Conservation (phyloP, 805 yeast genomes). For the Clavispora carvajalis region DNA sequence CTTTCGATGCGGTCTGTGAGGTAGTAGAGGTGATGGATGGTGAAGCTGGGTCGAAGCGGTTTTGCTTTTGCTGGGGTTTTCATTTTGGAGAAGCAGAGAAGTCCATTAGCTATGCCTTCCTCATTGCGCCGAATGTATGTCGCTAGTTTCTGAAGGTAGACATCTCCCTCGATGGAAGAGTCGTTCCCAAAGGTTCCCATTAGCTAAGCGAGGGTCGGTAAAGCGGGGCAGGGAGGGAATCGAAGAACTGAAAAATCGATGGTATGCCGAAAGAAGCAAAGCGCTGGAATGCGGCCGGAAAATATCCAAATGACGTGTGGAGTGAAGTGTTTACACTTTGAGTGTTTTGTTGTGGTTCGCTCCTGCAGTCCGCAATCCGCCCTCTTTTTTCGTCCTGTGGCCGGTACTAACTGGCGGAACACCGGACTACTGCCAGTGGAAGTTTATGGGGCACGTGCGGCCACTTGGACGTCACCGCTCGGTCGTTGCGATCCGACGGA, state of each 20-base stretch:
- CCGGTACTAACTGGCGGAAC: too few relatives aligned
- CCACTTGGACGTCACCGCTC: too few relatives aligned
- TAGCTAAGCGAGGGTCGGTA: not conserved
- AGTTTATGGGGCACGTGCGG: too few relatives aligned
- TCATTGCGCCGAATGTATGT: conserved; percentile 52
- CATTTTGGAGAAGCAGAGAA: conserved; percentile 46
- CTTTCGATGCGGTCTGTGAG: conserved; percentile 53
- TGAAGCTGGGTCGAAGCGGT: conserved; percentile 52
- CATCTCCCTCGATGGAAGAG: conserved; percentile 49
- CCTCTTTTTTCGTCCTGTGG: not conserved
- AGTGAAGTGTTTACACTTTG: not conserved
- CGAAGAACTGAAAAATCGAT: too few relatives aligned
- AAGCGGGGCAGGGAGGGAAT: not conserved
- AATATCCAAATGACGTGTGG: not conserved
- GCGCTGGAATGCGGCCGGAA: not conserved
- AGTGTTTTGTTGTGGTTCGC: not conserved
- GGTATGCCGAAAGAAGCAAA: too few relatives aligned
- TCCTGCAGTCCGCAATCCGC: not conserved
- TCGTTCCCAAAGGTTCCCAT: conserved; percentile 23
- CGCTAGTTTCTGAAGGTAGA: conserved; percentile 50
- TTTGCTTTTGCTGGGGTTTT: conserved; percentile 28
- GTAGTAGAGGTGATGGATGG: conserved; percentile 60
- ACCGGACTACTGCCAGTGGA: too few relatives aligned
- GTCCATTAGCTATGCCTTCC: conserved; percentile 54
- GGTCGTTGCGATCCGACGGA: too few relatives aligned